Evolutionary conservation across 2,329 filamentous ascomycete genomes (phyloP).

Genomic region (Beauveria medogensis): DNA sequence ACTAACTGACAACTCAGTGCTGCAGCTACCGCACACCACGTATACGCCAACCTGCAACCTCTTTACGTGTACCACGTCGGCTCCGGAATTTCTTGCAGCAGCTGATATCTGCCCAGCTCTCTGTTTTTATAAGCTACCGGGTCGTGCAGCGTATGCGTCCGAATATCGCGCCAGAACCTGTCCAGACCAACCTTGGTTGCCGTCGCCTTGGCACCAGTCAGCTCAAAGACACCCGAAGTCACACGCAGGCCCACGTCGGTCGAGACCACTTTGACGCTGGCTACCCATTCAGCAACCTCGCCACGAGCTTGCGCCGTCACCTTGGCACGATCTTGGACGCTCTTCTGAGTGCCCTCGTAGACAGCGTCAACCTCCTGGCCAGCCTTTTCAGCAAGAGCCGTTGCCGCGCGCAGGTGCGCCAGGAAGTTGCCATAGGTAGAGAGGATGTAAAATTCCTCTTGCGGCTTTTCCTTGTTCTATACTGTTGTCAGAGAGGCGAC

Average conservation of each 20-base stretch:
- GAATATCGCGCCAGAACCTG: slow-evolving; percentile 58
- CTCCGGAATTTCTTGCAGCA: slow-evolving; percentile 49
- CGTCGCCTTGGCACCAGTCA: slow-evolving; percentile 52
- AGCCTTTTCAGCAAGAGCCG: slow-evolving; percentile 49
- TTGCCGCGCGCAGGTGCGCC: slow-evolving; percentile 52
- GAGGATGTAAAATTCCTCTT: slow-evolving; percentile 59
- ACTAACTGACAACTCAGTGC: not conserved
- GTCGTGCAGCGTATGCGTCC: slow-evolving; percentile 59
- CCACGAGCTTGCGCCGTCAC: slow-evolving; percentile 47
- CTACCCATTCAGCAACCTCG: slow-evolving; percentile 54
- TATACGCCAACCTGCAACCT: not conserved
- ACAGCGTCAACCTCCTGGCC: slow-evolving; percentile 39
- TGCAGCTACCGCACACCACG: no score
- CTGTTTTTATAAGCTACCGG: slow-evolving; percentile 60
- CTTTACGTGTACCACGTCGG: slow-evolving; percentile 53
- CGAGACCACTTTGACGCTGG: slow-evolving; percentile 53
- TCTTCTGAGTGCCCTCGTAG: slow-evolving; percentile 29
- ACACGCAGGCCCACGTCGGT: slow-evolving; percentile 53
- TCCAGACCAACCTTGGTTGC: slow-evolving; percentile 51
- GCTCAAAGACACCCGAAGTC: slow-evolving; percentile 55
- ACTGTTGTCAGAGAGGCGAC: not conserved
- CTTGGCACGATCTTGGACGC: slow-evolving; percentile 30
- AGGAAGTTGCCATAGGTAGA: slow-evolving; percentile 56
- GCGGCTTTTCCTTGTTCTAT: slow-evolving; percentile 44
- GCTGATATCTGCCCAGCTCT: slow-evolving; percentile 49